These are phyloP conservation scores for Colletotrichum echinochloae DNA, from an alignment of 2,329 filamentous ascomycete genomes.

Conservation along the genomic window DNA sequence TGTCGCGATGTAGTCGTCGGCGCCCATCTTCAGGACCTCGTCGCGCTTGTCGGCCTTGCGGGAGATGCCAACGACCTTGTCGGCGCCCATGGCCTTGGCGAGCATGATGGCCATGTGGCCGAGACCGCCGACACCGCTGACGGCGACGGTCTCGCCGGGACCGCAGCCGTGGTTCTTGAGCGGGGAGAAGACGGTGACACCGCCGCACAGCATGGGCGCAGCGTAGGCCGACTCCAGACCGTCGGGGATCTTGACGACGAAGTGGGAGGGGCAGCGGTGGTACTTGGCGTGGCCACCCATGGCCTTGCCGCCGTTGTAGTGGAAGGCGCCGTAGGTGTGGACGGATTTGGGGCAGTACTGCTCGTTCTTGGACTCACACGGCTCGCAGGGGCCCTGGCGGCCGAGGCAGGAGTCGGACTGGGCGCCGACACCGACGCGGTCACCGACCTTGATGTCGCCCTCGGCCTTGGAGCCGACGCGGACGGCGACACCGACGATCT, in stretches of 20 bases:
- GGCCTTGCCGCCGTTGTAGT: conserved; percentile 46
- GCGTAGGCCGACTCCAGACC: conserved; percentile 54
- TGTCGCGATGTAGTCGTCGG: conserved; percentile 60
- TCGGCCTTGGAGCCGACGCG: conserved; percentile 58
- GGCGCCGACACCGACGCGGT: conserved; percentile 70
- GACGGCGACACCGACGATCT: conserved; percentile 61
- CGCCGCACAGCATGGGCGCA: conserved; percentile 77
- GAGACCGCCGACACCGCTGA: conserved; percentile 75
- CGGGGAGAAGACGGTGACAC: conserved; percentile 75
- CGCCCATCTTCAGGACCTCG: conserved; percentile 69
- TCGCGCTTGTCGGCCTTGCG: conserved; percentile 63
- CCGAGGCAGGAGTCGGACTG: conserved; percentile 65
- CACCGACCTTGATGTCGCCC: conserved; percentile 62
- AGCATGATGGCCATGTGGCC: conserved; percentile 78
- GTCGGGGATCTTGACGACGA: conserved; percentile 63
- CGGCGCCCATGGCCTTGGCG: conserved; percentile 74
- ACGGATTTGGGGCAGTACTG: conserved; percentile 51
- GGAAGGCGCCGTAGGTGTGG: conserved; percentile 63
- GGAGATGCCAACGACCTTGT: conserved; percentile 71
- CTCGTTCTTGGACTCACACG: conserved; percentile 56
- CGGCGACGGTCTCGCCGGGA: conserved; percentile 74
- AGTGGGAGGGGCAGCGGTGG: conserved; percentile 55
- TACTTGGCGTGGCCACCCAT: conserved; percentile 55
- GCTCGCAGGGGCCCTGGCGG: conserved; percentile 49
- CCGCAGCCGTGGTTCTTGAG: conserved; percentile 72